These are phyloP conservation scores for Apiospora pterosperma DNA, from an alignment of 2,329 filamentous ascomycete genomes.

Conservation along the genomic window DNA sequence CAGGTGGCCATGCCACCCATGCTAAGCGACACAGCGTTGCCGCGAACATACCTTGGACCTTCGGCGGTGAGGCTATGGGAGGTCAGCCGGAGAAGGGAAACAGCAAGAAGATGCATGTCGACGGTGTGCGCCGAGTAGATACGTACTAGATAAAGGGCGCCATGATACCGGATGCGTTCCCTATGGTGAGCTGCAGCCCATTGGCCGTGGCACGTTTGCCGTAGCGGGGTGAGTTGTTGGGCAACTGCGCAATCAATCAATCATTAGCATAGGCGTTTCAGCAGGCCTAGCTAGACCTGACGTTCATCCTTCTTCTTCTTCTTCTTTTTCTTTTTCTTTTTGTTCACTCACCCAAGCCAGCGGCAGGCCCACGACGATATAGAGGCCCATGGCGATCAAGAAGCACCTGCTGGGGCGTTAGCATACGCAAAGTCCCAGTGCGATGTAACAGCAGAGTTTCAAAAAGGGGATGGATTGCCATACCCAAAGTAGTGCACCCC, in stretches of 20 bases:
- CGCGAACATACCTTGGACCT: constrained; percentile 55
- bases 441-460: not conserved
- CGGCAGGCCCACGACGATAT: constrained; percentile 54
- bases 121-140: not conserved
- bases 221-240: constrained; percentile 69
- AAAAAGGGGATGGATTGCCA: not conserved
- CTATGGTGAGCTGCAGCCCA: constrained; percentile 67
- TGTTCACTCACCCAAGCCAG: constrained; percentile 45
- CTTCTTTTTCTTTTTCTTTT: not conserved
- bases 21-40: constrained; percentile 58
- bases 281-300: not conserved
- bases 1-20: constrained; percentile 53
- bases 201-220: constrained; percentile 72
- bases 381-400: constrained; percentile 71
- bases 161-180: constrained; percentile 71
- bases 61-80: constrained; percentile 38
- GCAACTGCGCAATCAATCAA: constrained; percentile 34
- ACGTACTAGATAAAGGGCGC: constrained; percentile 60
- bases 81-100: not conserved
- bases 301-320: not conserved
- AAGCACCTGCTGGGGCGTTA: constrained; percentile 51
- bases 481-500: constrained; percentile 67
- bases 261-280: not conserved
- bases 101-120: not conserved
- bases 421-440: not conserved